Evolutionary conservation across 2,329 filamentous ascomycete genomes (phyloP).

Genomic region (Cadophora sp.): DNA sequence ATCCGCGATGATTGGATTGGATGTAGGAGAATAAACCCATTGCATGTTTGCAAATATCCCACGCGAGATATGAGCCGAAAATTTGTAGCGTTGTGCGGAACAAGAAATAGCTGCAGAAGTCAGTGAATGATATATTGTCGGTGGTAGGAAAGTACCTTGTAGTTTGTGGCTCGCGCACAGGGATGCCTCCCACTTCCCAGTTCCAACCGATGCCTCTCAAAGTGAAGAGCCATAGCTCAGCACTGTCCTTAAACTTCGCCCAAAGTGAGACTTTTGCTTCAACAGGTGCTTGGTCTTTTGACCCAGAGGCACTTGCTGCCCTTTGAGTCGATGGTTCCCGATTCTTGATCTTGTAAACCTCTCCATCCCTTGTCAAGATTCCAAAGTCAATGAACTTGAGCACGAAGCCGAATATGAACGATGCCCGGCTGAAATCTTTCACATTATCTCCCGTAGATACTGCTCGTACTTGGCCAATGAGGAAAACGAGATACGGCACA

Average conservation of each 20-base stretch:
- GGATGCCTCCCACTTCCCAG: constrained; percentile 24
- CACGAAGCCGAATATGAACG: constrained; percentile 12
- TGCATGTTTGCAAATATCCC: constrained; percentile 12
- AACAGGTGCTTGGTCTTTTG: neutral
- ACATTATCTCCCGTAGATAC: constrained; percentile 9
- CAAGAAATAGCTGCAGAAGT: constrained; percentile 9
- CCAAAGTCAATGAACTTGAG: constrained; percentile 24
- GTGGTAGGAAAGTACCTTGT: neutral
- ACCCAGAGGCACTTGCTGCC: neutral
- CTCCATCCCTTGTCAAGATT: constrained; percentile 10
- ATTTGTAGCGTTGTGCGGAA: constrained; percentile 13
- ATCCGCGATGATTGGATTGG: neutral
- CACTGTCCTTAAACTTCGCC: constrained; percentile 11
- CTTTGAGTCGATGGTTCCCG: neutral
- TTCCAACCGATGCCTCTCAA: constrained; percentile 23
- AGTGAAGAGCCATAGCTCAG: constrained; percentile 22
- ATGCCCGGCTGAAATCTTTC: constrained; percentile 17
- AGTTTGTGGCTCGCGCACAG: constrained; percentile 7
- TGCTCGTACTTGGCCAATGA: neutral
- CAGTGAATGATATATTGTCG: neutral
- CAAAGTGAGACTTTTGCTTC: neutral
- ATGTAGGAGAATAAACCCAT: constrained; percentile 7
- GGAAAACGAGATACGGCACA: constrained; percentile 6
- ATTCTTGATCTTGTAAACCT: constrained; percentile 5
- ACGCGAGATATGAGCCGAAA: constrained; percentile 7